Evolutionary conservation across 768 basidiomycete species (phyloP).

Genomic region (Trametes sanguinea): DNA sequence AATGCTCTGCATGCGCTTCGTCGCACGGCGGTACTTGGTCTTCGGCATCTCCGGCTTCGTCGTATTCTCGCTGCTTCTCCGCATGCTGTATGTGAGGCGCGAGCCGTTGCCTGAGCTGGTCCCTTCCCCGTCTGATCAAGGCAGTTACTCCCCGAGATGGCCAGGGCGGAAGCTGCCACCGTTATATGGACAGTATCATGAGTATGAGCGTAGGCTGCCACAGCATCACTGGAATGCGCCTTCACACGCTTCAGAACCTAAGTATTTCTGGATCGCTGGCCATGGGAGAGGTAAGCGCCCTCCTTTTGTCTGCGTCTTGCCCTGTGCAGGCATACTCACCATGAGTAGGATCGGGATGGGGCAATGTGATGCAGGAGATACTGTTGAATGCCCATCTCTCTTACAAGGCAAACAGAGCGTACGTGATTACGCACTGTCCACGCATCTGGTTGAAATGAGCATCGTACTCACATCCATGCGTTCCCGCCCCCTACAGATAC

Average conservation of each 20-base stretch:
- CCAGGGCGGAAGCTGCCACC: slow-evolving; percentile 26
- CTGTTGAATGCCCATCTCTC: slow-evolving; percentile 54
- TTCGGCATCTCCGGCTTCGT: slow-evolving; percentile 10
- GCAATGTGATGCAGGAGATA: slow-evolving; percentile 62
- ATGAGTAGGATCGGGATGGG: slow-evolving; percentile 54
- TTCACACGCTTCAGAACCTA: slow-evolving; percentile 17
- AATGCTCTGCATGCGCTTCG: slow-evolving; percentile 10
- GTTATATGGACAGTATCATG: slow-evolving; percentile 30
- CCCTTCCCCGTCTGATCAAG: not conserved
- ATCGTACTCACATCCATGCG: not conserved
- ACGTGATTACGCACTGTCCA: slow-evolving; percentile 29
- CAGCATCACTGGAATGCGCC: slow-evolving; percentile 30
- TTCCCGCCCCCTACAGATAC: slow-evolving; percentile 29
- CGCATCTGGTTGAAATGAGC: too few relatives aligned
- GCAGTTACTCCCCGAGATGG: not conserved
- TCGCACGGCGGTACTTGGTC: slow-evolving; percentile 12
- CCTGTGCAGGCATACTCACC: not conserved
- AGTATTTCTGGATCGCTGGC: slow-evolving; percentile 24
- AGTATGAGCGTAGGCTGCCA: slow-evolving; percentile 32
- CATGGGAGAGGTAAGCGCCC: slow-evolving; percentile 21
- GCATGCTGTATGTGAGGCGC: slow-evolving; percentile 4
- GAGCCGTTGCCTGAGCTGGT: not conserved
- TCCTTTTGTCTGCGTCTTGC: not conserved
- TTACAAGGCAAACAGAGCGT: slow-evolving; percentile 49
- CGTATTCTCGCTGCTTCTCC: slow-evolving; percentile 10